These are phyloP conservation scores for Dictyostelium firmibasis DNA, from an alignment of 78 protist genomes.

Conservation along the genomic window DNA sequence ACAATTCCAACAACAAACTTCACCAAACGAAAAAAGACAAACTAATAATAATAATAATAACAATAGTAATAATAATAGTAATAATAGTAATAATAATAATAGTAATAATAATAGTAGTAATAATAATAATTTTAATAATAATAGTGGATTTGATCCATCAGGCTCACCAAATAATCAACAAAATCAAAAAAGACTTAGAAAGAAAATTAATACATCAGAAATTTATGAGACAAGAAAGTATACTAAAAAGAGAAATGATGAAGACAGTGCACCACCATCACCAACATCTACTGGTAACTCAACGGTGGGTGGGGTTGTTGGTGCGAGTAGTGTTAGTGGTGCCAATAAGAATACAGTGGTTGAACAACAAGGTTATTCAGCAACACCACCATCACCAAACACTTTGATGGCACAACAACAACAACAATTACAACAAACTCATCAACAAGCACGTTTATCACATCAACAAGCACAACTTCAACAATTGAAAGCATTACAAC, in stretches of 20 bases:
- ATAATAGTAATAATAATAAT: background rate
- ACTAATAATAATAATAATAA: background rate
- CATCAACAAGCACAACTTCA: background rate
- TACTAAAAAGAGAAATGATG: background rate
- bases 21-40: background rate
- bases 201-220: background rate
- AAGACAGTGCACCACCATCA: slow-evolving; percentile 3
- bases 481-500: background rate
- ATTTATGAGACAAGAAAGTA: slow-evolving; percentile 10
- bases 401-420: slow-evolving; percentile 2
- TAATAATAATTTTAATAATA: background rate
- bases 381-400: background rate
- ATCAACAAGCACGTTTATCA: slow-evolving; percentile 3
- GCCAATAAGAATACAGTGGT: background rate
- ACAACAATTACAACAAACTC: slow-evolving; percentile 17
- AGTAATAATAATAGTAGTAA: background rate
- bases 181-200: slow-evolving; percentile 7
- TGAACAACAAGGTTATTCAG: slow-evolving; percentile 4
- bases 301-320: background rate
- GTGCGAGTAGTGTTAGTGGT: background rate
- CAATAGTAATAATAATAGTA: background rate
- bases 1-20: background rate
- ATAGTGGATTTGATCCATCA: background rate
- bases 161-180: slow-evolving; percentile 3
- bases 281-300: background rate